Conservation (phyloP, 228 moss, liverwort and hornwort genomes). For the Sphagnum fallax region DNA sequence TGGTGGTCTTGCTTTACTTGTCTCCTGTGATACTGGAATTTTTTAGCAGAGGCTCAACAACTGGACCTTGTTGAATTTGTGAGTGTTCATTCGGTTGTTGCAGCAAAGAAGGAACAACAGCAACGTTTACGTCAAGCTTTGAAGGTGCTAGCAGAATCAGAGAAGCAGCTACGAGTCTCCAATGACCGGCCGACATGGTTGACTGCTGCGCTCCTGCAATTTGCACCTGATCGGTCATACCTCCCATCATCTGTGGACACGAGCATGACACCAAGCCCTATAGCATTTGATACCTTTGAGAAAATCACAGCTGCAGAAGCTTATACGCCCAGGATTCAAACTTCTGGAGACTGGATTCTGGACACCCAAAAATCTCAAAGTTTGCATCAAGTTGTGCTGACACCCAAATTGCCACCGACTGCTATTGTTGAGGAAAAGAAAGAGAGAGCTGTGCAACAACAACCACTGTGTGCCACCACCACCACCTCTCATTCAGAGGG, state of each 20-base stretch:
- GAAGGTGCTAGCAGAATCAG: constrained; percentile 83
- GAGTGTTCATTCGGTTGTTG: neutral
- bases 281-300: constrained; percentile 67
- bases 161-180: constrained; percentile 87
- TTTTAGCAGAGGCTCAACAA: too few relatives aligned
- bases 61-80: neutral
- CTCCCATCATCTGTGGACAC: constrained; percentile 93
- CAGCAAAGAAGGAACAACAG: constrained; percentile 86
- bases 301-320: constrained; percentile 70
- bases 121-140: constrained; percentile 84
- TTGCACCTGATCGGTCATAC: constrained; percentile 91
- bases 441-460: constrained; percentile 9
- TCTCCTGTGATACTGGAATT: too few relatives aligned
- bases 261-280: constrained; percentile 77
- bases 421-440: constrained; percentile 25
- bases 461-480: neutral
- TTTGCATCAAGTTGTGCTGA: neutral
- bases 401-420: constrained; percentile 8
- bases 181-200: constrained; percentile 96
- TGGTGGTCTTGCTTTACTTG: too few relatives aligned
- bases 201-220: constrained; percentile 90
- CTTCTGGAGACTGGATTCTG: constrained; percentile 2
- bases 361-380: constrained; percentile 4
- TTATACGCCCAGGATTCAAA: constrained; percentile 25
- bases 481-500: constrained; percentile 9